Base-by-base conservation (phyloP, 257 asterid species). In the Apocynum venetum region DNA sequence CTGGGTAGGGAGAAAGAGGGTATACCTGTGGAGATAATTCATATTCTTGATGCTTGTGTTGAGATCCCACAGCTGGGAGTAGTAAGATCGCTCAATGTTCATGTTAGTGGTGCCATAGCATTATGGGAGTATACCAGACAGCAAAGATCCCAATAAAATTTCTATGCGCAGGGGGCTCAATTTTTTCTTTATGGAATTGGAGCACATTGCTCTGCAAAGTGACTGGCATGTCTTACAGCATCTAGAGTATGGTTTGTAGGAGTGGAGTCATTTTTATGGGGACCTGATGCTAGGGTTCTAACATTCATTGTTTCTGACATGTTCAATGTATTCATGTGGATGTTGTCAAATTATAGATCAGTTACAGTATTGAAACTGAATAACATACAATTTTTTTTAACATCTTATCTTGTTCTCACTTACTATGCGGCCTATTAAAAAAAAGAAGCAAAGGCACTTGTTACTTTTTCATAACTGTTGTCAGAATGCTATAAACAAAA, bases 81-180 rank as follows among this genome's bases (percentile, higher is more conserved):
- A 13, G 95, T 94, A 77, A 85, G 98, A 80, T 94, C 98, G 20
- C 92, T 94, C n/a, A 94, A 94, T 68, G 98, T 94, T 77, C 98
- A 94, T 81, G 98, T 94, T 73, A 94, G 97, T 70, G 98, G 97
- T 76, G 97, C 97, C 87, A 90, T 94, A 79, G 97, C 98, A 31
- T 93, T 92, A 46, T 91, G 98, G 98, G 98, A 94, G 87, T 94
- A 94, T 77, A 94, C 96, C 75, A 90, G 98, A 63, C 98, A 94
- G 79, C 97, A 88, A 79, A 87, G 90, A 74, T 78, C 70, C 44
- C 82, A 51, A 38, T 80, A 78, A 76, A 78, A 66, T 63, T 71
- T 75, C 59, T 74, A 43, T 71, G 35, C 52, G 7, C 7, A 4
- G 6, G 2, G 13, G 31, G 38, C 6, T 46, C 64, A 56, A 15